Evolutionary conservation across 257 asterid species (phyloP), one percentile per base, ranked within the genome.

Genomic region (Primulina tabacum): DNA sequence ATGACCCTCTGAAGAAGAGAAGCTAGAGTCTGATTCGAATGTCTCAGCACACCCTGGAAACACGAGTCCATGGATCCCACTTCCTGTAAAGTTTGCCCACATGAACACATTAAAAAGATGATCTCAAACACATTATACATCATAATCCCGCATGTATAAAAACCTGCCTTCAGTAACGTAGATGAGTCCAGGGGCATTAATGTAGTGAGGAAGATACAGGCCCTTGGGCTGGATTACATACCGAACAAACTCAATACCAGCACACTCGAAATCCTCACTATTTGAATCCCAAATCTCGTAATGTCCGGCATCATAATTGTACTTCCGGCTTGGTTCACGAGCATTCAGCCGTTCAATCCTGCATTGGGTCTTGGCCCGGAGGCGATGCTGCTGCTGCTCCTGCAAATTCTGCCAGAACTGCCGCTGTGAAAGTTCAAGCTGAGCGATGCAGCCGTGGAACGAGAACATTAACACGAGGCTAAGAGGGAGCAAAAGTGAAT

Each of bases 31-130:
- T 1, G 88, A 73, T 40, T 85, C 89, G 14, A 68, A 87, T 0
- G 87, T 85, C 79, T 85, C 88, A 0, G 90, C 86, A 16, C 93
- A 87, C 3, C 93, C 89, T 6, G 90, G 90, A 38, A 85, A 60
- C 0, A 87, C 87, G 0, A 64, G 37, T 33, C 93, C 93, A 16
- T 71, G 64, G 8, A 85, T 32, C 50, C 93, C 93, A 1, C 78
- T 73, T 0, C 90, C 92, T 86, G 35, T 40, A 70, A 64, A 21
- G 24, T 64, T n/a, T 28, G 0, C 60, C 60, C 11, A 21, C 21
- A 8, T 18, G 40, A 62, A 18, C 26, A 2, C 4, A 34, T 5
- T 28, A 4, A 14, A 43, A 11, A 11, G n/a, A 12, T 63, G 20
- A 8, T 14, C 6, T n/a, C 14, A 4, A 14, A 62, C 40, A 33